These are phyloP conservation scores for Venturia oleaginea DNA, from an alignment of 2,329 filamentous ascomycete species.

Conservation along the genomic window DNA sequence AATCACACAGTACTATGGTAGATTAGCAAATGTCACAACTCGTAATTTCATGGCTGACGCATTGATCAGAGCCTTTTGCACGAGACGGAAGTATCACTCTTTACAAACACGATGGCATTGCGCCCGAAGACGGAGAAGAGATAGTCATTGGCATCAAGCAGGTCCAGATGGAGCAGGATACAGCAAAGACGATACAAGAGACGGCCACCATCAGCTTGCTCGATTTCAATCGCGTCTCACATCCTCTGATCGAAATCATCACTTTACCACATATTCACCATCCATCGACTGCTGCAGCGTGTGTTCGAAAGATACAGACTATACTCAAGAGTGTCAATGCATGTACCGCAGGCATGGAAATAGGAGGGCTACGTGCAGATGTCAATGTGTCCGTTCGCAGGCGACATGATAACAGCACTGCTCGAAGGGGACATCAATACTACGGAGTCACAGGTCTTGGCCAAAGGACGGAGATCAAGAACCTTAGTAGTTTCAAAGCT, in stretches of 20 bases:
- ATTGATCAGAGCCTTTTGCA: conserved; percentile 46
- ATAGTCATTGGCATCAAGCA: conserved; percentile 79
- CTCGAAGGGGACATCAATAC: conserved; percentile 33
- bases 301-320: conserved; percentile 80
- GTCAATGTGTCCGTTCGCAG: conserved; percentile 84
- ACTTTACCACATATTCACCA: conserved; percentile 82
- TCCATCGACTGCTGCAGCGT: conserved; percentile 75
- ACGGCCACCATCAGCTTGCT: conserved; percentile 61
- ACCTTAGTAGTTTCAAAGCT: conserved; percentile 86
- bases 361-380: conserved; percentile 82
- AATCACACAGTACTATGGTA: conserved; percentile 83
- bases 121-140: conserved; percentile 59
- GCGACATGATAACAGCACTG: conserved; percentile 24
- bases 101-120: conserved; percentile 67
- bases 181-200: conserved; percentile 82
- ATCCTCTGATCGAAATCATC: conserved; percentile 91
- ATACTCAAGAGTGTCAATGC: conserved; percentile 73
- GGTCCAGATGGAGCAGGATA: conserved; percentile 95
- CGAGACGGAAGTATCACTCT: conserved; percentile 65
- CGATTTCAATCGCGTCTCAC: conserved; percentile 88
- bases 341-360: conserved; percentile 86
- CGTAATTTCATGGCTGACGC: conserved; percentile 18
- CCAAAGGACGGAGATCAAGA: conserved; percentile 94
- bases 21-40: conserved; percentile 25
- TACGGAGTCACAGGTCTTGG: conserved; percentile 57